These are phyloP conservation scores for Vinca minor DNA, from an alignment of 257 asterid genomes.

Conservation along the genomic window DNA sequence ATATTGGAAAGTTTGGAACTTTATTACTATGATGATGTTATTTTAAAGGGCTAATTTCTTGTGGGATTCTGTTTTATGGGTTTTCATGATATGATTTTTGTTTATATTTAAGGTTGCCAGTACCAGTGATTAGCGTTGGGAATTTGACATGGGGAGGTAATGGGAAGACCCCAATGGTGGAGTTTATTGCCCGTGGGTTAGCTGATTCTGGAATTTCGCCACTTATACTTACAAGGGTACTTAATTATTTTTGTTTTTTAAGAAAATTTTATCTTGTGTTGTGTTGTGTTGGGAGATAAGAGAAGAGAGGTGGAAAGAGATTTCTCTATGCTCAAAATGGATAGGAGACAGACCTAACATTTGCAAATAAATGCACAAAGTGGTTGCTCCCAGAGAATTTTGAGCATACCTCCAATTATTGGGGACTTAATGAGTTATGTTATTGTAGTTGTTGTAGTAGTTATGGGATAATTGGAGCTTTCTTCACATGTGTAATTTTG, in stretches of 20 bases:
- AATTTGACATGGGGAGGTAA: slow-evolving; percentile 99
- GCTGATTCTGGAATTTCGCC: slow-evolving; percentile 49
- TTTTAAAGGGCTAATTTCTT: not conserved
- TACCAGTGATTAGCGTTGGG: slow-evolving; percentile 85
- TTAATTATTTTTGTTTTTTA: not conserved
- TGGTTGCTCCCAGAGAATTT: too few species aligned
- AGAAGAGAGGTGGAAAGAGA: not conserved
- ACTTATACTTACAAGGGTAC: slow-evolving; percentile 81
- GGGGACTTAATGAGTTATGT: too few species aligned
- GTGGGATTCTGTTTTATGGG: not conserved
- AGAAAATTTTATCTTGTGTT: not conserved
- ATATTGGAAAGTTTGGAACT: not conserved
- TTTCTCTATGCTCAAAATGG: not conserved
- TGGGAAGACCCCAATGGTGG: slow-evolving; percentile 98
- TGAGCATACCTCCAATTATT: too few species aligned
- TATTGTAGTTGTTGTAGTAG: too few species aligned
- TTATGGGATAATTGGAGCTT: not conserved
- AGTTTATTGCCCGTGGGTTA: slow-evolving; percentile 62
- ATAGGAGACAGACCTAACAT: too few species aligned
- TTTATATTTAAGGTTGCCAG: slow-evolving; percentile 52
- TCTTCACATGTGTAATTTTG: not conserved
- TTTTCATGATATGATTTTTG: not conserved
- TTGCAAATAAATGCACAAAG: too few species aligned
- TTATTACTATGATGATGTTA: not conserved
- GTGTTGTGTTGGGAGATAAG: not conserved